phyloP scores from a whole-genome alignment of 2,329 filamentous ascomycete genomes.

The Paramyrothecium roridum region DNA sequence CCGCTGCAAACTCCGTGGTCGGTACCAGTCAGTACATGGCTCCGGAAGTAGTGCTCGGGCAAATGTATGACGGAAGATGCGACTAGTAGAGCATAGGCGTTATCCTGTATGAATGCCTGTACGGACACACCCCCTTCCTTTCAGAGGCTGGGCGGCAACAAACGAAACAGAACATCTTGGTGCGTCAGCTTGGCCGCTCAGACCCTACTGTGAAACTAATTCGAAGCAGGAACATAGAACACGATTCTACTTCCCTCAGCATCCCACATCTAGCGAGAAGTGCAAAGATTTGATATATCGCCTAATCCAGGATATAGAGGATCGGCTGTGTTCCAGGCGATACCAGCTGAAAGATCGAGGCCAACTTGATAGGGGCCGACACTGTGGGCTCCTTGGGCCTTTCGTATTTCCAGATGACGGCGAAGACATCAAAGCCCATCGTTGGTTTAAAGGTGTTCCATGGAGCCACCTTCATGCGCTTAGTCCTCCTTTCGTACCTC shows the following conservation, averaged over 20 bases:
- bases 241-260: slow-evolving; percentile 68
- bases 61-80: slow-evolving; percentile 85
- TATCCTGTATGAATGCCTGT: slow-evolving; percentile 92
- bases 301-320: slow-evolving; percentile 71
- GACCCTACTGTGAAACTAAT: slow-evolving; percentile 6
- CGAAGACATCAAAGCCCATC: slow-evolving; percentile 83
- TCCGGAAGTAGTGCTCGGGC: slow-evolving; percentile 81
- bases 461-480: slow-evolving; percentile 74
- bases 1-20: slow-evolving; percentile 79
- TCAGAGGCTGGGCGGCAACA: slow-evolving; percentile 72
- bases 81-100: slow-evolving; percentile 97
- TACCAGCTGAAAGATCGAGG: slow-evolving; percentile 66
- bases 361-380: slow-evolving; percentile 13
- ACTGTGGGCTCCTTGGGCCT: slow-evolving; percentile 31
- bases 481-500: slow-evolving; percentile 76
- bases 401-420: slow-evolving; percentile 83
- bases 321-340: slow-evolving; percentile 70
- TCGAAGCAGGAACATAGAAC: slow-evolving; percentile 62
- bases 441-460: slow-evolving; percentile 76
- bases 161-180: slow-evolving; percentile 83
- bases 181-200: slow-evolving; percentile 33
- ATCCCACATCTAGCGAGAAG: slow-evolving; percentile 61
- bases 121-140: slow-evolving; percentile 87
- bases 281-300: slow-evolving; percentile 75
- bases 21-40: slow-evolving; percentile 99